Evolutionary conservation across 768 basidiomycete species (phyloP).

Genomic region (Leccinum incarnatum): DNA sequence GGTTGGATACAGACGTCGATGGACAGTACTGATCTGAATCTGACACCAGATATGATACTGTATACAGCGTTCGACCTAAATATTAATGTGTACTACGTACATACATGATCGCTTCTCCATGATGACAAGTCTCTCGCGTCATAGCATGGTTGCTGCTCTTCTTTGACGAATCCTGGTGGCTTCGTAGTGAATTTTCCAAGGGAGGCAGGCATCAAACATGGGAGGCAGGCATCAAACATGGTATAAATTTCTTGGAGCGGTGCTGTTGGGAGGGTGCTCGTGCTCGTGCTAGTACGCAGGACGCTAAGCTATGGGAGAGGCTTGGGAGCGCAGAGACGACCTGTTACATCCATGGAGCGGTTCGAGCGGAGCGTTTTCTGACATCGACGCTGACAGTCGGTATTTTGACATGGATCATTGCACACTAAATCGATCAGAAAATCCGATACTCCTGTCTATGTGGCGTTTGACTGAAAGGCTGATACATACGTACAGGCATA

Average conservation of each 20-base stretch:
- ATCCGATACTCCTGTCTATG: background rate
- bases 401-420: background rate
- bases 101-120: background rate
- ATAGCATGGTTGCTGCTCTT: background rate
- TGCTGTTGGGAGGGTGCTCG: too few species aligned
- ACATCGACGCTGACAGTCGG: background rate
- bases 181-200: background rate
- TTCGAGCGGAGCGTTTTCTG: background rate
- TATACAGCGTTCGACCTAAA: background rate
- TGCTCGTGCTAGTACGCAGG: background rate
- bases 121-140: background rate
- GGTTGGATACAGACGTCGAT: background rate
- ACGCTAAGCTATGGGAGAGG: background rate
- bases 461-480: background rate
- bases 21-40: background rate
- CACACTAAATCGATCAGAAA: background rate
- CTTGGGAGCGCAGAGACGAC: background rate
- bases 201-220: background rate
- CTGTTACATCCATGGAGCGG: background rate
- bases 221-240: background rate
- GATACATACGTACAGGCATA: background rate
- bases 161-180: background rate
- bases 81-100: background rate
- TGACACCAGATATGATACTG: background rate
- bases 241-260: background rate